Conservation (phyloP, 2,329 filamentous ascomycete species). For the Sporothrix pallida region DNA sequence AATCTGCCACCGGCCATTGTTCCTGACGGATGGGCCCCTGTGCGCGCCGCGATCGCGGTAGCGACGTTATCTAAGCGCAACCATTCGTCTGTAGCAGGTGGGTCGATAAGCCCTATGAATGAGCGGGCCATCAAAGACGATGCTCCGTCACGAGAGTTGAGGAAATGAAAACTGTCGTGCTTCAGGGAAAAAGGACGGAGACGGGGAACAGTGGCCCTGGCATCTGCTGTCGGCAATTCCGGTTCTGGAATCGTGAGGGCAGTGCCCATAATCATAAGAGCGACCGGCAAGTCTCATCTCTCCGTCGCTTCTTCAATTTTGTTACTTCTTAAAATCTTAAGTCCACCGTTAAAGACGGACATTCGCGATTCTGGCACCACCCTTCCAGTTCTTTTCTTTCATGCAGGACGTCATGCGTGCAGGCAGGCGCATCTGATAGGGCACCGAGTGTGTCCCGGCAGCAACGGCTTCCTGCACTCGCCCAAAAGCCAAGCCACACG, state of each 20-base stretch:
- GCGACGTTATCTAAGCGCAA: constrained; percentile 22
- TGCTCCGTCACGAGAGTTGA: background rate
- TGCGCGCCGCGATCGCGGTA: constrained; percentile 1
- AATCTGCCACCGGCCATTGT: background rate
- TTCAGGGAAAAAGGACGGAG: background rate
- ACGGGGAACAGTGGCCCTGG: constrained; percentile 1
- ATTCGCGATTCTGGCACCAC: background rate
- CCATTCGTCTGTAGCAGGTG: background rate
- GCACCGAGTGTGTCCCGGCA: constrained; percentile 8
- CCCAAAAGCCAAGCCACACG: constrained; percentile 18
- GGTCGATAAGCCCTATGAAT: constrained; percentile 16
- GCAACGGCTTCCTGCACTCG: constrained; percentile 6
- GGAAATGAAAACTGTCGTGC: background rate
- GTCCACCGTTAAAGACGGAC: background rate
- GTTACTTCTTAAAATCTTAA: background rate
- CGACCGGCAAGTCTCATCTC: background rate
- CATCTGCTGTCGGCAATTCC: background rate
- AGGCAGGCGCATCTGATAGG: constrained; percentile 6
- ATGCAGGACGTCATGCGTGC: constrained; percentile 24
- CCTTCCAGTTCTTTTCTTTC: background rate
- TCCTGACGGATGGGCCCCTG: background rate
- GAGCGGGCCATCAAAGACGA: background rate
- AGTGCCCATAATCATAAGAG: background rate
- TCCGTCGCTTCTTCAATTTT: background rate
- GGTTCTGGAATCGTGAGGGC: background rate